A percentile compares a stretch with the other conserved stretches of the same genome.
Conservation (phyloP, 352 stramenopile genomes). For the Phytophthora uliginosa region DNA sequence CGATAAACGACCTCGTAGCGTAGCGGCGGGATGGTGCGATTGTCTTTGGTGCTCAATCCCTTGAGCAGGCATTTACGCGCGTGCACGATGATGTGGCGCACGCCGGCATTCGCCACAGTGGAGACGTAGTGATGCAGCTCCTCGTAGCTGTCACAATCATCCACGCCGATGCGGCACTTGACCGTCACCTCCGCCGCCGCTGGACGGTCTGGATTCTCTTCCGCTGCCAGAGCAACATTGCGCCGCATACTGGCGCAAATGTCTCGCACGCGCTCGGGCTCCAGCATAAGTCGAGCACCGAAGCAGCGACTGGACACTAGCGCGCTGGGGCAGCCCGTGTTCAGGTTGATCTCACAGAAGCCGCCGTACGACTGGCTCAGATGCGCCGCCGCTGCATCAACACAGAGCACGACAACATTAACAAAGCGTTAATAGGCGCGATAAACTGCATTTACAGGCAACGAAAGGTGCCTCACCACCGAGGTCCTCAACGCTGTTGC, state of each 20-base stretch:
- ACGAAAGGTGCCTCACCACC: slow-evolving; percentile 41
- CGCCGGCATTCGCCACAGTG: slow-evolving; percentile 89
- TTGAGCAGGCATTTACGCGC: slow-evolving; percentile 98
- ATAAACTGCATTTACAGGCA: background rate
- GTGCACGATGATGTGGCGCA: slow-evolving; percentile 98
- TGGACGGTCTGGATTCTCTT: slow-evolving; percentile 33
- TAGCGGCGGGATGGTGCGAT: slow-evolving; percentile 98
- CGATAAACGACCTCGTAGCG: slow-evolving; percentile 96
- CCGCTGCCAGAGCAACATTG: slow-evolving; percentile 39
- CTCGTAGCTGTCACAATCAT: slow-evolving; percentile 95
- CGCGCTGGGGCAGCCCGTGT: slow-evolving; percentile 95
- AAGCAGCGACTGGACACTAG: slow-evolving; percentile 93
- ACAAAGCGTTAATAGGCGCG: background rate
- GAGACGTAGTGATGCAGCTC: slow-evolving; percentile 95
- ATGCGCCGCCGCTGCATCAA: slow-evolving; percentile 67
- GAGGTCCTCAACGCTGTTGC: slow-evolving; percentile 90
- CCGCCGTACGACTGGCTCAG: slow-evolving; percentile 90
- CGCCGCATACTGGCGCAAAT: slow-evolving; percentile 90
- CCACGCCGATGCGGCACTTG: slow-evolving; percentile 99
- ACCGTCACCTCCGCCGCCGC: slow-evolving; percentile 91
- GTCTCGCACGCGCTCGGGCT: slow-evolving; percentile 95
- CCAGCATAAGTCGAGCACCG: slow-evolving; percentile 98
- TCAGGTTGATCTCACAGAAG: slow-evolving; percentile 97
- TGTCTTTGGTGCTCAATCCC: slow-evolving; percentile 96
- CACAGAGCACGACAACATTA: slow-evolving; percentile 9